Conservation (phyloP, 352 stramenopile genomes). For the Globisporangium carolinianum region DNA sequence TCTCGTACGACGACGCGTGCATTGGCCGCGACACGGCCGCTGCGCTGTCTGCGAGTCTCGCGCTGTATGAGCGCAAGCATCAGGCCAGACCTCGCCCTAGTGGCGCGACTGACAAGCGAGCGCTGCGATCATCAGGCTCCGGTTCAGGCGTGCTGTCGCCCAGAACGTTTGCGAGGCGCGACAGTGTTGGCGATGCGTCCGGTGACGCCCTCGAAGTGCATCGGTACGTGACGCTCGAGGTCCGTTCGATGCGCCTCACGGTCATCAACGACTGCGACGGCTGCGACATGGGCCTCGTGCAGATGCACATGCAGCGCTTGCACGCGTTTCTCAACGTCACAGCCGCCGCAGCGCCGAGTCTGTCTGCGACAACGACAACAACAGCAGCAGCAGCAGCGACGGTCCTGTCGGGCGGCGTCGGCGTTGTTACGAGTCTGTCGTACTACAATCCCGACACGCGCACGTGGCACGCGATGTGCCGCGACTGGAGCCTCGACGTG, state of each 20-base stretch:
- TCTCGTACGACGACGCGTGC: conserved; percentile 73
- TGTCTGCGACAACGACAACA: too few species aligned
- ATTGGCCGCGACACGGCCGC: conserved; percentile 48
- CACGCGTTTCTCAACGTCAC: conserved; percentile 75
- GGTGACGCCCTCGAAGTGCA: conserved; percentile 36
- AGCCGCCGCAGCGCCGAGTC: conserved; percentile 19
- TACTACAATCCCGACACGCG: conserved; percentile 83
- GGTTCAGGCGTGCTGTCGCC: conserved; percentile 9
- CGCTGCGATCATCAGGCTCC: too few species aligned
- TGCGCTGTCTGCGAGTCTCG: conserved; percentile 21
- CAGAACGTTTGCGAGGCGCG: conserved; percentile 8
- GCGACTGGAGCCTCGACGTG: conserved; percentile 64
- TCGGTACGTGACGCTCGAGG: conserved; percentile 71
- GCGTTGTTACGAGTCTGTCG: conserved; percentile 50
- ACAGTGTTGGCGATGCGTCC: background rate
- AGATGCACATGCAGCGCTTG: conserved; percentile 64
- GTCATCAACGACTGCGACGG: conserved; percentile 84
- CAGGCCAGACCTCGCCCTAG: too few species aligned
- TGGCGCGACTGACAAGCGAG: too few species aligned
- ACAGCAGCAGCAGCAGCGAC: conserved; percentile 24
- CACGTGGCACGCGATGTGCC: conserved; percentile 77
- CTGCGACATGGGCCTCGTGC: conserved; percentile 79
- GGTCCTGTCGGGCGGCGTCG: conserved; percentile 59
- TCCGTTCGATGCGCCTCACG: conserved; percentile 58
- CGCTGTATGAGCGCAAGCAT: conserved; percentile 14